A percentile compares a stretch with the other conserved stretches of the same genome.
These are phyloP conservation scores for Daldinia caldariorum DNA, from an alignment of 495 filamentous ascomycete species.

Conservation along the genomic window DNA sequence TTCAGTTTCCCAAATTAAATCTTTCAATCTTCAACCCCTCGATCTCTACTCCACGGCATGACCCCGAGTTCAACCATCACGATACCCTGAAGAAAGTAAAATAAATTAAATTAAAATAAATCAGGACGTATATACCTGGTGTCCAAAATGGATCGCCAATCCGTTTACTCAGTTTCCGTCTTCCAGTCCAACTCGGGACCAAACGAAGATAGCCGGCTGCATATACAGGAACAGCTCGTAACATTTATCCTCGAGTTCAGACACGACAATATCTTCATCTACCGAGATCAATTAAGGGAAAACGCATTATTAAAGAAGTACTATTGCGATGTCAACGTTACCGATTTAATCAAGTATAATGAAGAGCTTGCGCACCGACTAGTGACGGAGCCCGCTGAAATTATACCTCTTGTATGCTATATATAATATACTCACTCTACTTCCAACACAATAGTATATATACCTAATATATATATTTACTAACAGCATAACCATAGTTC, in stretches of 20 bases:
- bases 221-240: slow-evolving; percentile 70
- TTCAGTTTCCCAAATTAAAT: slow-evolving; percentile 38
- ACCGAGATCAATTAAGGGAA: slow-evolving; percentile 96
- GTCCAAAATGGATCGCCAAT: slow-evolving; percentile 82
- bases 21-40: slow-evolving; percentile 35
- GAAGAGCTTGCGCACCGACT: slow-evolving; percentile 94
- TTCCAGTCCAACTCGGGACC: slow-evolving; percentile 70
- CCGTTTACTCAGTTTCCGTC: slow-evolving; percentile 82
- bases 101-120: no score
- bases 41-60: slow-evolving; percentile 9
- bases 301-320: slow-evolving; percentile 96
- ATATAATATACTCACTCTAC: background rate
- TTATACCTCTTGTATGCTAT: slow-evolving; percentile 82
- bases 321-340: slow-evolving; percentile 96
- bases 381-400: slow-evolving; percentile 88
- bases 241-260: slow-evolving; percentile 95
- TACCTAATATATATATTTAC: slow-evolving; percentile 31
- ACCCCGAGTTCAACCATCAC: background rate
- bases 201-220: slow-evolving; percentile 63
- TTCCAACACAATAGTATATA: slow-evolving; percentile 2
- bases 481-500: slow-evolving; percentile 67
- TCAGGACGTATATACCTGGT: slow-evolving; percentile 18
- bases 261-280: slow-evolving; percentile 95
- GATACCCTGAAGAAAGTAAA: background rate
- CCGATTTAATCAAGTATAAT: slow-evolving; percentile 95